Percentiles rank a stretch among this genome's conserved stretches.
These are phyloP conservation scores for Ceratocystis alfenasii DNA, from an alignment of 2,329 filamentous ascomycete species.

Conservation along the genomic window DNA sequence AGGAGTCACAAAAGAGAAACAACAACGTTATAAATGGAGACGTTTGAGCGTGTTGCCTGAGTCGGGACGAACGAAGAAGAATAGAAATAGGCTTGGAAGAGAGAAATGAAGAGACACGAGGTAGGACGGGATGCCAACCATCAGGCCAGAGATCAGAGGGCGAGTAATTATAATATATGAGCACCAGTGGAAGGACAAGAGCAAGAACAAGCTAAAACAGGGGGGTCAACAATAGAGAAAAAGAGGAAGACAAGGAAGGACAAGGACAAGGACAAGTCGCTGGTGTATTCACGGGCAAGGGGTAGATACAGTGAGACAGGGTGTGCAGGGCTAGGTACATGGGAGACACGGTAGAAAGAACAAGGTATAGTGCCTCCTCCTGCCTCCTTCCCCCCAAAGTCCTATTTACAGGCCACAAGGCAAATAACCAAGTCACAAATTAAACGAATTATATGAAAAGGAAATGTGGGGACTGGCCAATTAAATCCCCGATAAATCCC, in stretches of 20 bases:
- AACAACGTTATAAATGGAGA: conserved; percentile 10
- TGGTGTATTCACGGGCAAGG: neutral
- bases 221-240: neutral
- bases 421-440: neutral
- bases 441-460: neutral
- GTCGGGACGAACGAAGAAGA: conserved; percentile 1
- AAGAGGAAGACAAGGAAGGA: neutral
- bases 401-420: conserved; percentile 2
- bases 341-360: neutral
- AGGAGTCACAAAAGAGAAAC: conserved; percentile 18
- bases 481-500: neutral
- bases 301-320: neutral
- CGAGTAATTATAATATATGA: neutral
- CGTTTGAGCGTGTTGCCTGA: neutral
- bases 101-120: neutral
- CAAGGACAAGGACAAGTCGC: neutral
- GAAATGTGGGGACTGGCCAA: neutral
- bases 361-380: neutral
- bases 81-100: neutral
- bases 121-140: neutral
- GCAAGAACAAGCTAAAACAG: neutral
- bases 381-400: neutral
- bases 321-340: neutral
- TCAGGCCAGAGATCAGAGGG: neutral
- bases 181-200: neutral